Evolutionary conservation across 768 basidiomycete species (phyloP).

Genomic region (Lentinus brumalis): DNA sequence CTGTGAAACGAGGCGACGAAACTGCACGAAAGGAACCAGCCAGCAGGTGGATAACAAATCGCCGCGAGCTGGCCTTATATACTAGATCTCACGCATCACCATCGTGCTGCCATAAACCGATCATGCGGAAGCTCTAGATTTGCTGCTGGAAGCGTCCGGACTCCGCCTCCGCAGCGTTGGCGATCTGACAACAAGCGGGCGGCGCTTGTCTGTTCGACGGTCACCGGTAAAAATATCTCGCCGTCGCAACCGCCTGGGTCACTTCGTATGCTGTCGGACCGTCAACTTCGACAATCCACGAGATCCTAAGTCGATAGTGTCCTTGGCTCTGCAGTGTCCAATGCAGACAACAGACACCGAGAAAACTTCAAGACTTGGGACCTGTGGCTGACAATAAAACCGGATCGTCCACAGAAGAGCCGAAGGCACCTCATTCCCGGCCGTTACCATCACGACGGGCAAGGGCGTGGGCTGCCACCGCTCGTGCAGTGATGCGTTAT

Average conservation of each 20-base stretch:
- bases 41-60: background rate
- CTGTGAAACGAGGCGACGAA: background rate
- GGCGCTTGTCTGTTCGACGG: background rate
- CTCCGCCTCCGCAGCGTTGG: background rate
- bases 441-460: background rate
- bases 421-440: background rate
- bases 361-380: too few species aligned
- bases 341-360: too few species aligned
- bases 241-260: background rate
- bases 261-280: too few species aligned
- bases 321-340: too few species aligned
- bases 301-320: too few species aligned
- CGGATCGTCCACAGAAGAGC: background rate
- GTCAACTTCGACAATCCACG: too few species aligned
- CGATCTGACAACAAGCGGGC: background rate
- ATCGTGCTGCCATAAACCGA: background rate
- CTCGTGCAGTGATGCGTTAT: too few species aligned
- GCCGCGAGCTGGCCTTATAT: background rate
- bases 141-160: background rate
- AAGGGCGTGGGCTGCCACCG: background rate
- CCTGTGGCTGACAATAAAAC: too few species aligned
- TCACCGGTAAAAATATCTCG: background rate
- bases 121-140: background rate
- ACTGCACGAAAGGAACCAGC: slow-evolving; percentile 4
- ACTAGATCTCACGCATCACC: background rate